phyloP scores from a whole-genome alignment of 257 asterid genomes.

The Jaltomata sinuosa region DNA sequence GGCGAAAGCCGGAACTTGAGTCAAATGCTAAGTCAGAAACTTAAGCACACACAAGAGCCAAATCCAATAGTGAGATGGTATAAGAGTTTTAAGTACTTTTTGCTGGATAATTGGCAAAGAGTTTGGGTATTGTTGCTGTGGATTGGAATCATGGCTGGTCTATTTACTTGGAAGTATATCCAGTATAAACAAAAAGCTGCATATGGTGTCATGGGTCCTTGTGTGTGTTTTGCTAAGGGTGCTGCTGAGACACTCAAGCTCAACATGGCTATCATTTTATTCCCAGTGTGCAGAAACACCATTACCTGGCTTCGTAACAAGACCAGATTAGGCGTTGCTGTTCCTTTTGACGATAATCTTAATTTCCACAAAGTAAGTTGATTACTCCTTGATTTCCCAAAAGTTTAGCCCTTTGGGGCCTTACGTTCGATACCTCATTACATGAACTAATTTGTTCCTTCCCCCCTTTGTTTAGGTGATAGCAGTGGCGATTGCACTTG shows the following conservation, averaged over 20 bases:
- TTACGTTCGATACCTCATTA: not conserved
- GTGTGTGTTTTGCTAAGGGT: conserved; percentile 89
- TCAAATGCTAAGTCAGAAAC: conserved; percentile 83
- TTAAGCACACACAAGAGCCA: conserved; percentile 46
- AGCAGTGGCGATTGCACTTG: conserved; percentile 59
- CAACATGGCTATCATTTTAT: conserved; percentile 79
- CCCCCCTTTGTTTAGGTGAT: conserved; percentile 27
- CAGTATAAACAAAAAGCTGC: conserved; percentile 49
- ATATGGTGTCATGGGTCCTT: conserved; percentile 61
- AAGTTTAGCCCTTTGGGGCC: not conserved
- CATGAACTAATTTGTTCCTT: not conserved
- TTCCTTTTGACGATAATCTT: conserved; percentile 81
- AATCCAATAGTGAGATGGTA: conserved; percentile 38
- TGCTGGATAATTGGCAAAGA: conserved; percentile 84
- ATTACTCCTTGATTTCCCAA: not conserved
- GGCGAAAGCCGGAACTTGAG: conserved; percentile 75
- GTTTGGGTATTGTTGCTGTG: conserved; percentile 82
- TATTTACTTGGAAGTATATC: conserved; percentile 65
- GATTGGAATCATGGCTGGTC: conserved; percentile 81
- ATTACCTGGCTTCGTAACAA: conserved; percentile 91
- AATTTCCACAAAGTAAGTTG: conserved; percentile 69
- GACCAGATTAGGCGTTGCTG: conserved; percentile 49
- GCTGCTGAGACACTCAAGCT: conserved; percentile 96
- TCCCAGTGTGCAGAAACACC: conserved; percentile 86
- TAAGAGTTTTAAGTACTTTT: conserved; percentile 44